Percentiles rank a stretch among this genome's conserved stretches.
phyloP scores from a whole-genome alignment of 163 green algal species.

The Coccomyxa subellipsoidea region DNA sequence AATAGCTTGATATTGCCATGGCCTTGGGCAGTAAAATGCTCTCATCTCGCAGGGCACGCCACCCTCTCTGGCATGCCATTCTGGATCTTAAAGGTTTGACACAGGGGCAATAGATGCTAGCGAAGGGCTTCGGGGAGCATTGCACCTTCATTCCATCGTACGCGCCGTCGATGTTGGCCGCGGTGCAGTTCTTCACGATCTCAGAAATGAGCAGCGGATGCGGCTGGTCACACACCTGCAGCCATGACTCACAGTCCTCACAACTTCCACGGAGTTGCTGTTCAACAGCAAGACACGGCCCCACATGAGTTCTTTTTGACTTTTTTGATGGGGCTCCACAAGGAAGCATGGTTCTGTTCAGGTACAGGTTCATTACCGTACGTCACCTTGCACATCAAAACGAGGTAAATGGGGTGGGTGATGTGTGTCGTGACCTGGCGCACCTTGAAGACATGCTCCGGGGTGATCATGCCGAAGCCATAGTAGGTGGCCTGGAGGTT shows the following conservation, averaged over 20 bases:
- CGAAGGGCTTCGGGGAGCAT: neutral
- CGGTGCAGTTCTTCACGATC: constrained; percentile 73
- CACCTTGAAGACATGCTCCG: constrained; percentile 89
- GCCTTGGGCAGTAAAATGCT: too few species aligned
- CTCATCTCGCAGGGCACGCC: too few species aligned
- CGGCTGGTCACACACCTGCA: constrained; percentile 93
- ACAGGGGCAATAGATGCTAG: neutral
- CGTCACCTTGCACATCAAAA: too few species aligned
- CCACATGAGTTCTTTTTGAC: too few species aligned
- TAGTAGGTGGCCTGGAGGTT: constrained; percentile 90
- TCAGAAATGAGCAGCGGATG: constrained; percentile 83
- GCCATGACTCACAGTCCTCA: neutral
- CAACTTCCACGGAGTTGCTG: neutral
- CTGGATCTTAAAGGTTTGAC: too few species aligned
- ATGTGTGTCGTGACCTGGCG: too few species aligned
- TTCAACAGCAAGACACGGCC: too few species aligned
- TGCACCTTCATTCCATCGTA: constrained; percentile 73
- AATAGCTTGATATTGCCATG: too few species aligned
- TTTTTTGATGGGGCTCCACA: neutral
- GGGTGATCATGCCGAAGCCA: constrained; percentile 89
- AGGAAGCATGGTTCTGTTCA: neutral
- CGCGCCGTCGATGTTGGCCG: constrained; percentile 70
- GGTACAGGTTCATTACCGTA: neutral
- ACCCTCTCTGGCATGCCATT: neutral
- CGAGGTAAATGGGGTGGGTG: too few species aligned